A percentile compares a stretch with the other conserved stretches of the same genome.
These are phyloP conservation scores for Biancaea sappan DNA, from an alignment of 306 rosid genomes.

Conservation along the genomic window DNA sequence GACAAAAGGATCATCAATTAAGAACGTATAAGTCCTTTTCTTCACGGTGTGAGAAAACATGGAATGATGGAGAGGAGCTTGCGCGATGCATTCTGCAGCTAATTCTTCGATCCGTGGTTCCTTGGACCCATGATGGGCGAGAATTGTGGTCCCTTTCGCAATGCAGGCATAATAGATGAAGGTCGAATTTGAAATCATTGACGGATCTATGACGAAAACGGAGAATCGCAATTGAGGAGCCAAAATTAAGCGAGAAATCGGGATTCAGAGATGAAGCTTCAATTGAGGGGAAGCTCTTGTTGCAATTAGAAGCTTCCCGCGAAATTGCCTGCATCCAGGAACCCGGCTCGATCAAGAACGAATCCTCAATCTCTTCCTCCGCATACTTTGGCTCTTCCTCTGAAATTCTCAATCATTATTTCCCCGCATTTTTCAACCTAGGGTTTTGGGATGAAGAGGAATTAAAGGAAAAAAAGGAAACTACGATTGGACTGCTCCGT, in stretches of 20 bases:
- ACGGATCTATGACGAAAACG: background rate
- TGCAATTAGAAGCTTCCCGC: background rate
- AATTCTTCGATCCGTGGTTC: conserved; percentile 48
- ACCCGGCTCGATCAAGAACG: background rate
- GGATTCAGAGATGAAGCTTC: background rate
- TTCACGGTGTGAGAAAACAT: conserved; percentile 49
- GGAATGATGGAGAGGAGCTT: conserved; percentile 55
- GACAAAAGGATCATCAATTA: conserved; percentile 41
- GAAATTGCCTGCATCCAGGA: background rate
- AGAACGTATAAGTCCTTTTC: conserved; percentile 49
- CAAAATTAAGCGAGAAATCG: background rate
- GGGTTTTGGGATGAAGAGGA: background rate
- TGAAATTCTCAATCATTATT: background rate
- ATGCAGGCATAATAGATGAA: conserved; percentile 44
- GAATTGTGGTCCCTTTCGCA: conserved; percentile 51
- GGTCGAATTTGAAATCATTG: background rate
- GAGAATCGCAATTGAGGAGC: background rate
- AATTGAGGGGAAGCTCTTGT: background rate
- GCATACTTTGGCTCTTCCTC: background rate
- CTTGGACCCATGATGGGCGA: conserved; percentile 44
- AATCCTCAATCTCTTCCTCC: background rate
- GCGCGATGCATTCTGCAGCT: conserved; percentile 52
- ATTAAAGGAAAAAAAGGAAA: background rate
- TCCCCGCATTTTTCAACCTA: background rate
- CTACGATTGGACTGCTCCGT: background rate